phyloP scores from a whole-genome alignment of 371 early-diverging fungal species.

The Haplosporangium sp. region DNA sequence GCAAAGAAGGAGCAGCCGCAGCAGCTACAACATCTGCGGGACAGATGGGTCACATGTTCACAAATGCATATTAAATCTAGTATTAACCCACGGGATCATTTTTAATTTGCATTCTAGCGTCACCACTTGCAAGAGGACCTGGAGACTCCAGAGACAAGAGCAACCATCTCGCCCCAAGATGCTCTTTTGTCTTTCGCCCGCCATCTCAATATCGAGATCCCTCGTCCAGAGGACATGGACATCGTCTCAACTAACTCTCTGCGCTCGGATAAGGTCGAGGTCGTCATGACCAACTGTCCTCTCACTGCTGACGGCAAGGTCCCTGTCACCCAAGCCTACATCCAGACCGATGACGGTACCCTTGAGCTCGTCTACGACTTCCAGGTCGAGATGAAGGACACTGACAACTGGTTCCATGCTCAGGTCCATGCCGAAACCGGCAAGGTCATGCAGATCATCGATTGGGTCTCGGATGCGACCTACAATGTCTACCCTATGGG shows the following conservation, averaged over 20 bases:
- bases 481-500: conserved; percentile 88
- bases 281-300: conserved; percentile 66
- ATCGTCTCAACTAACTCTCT: conserved; percentile 37
- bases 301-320: conserved; percentile 66
- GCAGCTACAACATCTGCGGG: not conserved
- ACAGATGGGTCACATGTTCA: not conserved
- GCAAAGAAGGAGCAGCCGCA: no score
- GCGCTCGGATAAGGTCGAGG: conserved; percentile 45
- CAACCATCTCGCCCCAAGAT: conserved; percentile 47
- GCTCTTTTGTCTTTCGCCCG: conserved; percentile 55
- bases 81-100: not conserved
- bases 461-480: conserved; percentile 88
- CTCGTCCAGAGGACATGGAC: conserved; percentile 52
- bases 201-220: conserved; percentile 49
- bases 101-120: not conserved
- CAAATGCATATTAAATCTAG: not conserved
- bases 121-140: not conserved
- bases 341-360: conserved; percentile 67
- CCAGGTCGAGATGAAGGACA: conserved; percentile 86
- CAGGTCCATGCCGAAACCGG: conserved; percentile 83
- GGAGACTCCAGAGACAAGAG: conserved; percentile 1
- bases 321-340: conserved; percentile 65
- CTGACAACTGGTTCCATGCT: conserved; percentile 92
- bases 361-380: conserved; percentile 86
- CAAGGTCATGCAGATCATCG: conserved; percentile 77